These are phyloP conservation scores for Salvia splendens DNA, from an alignment of 257 asterid species.

Conservation along the genomic window DNA sequence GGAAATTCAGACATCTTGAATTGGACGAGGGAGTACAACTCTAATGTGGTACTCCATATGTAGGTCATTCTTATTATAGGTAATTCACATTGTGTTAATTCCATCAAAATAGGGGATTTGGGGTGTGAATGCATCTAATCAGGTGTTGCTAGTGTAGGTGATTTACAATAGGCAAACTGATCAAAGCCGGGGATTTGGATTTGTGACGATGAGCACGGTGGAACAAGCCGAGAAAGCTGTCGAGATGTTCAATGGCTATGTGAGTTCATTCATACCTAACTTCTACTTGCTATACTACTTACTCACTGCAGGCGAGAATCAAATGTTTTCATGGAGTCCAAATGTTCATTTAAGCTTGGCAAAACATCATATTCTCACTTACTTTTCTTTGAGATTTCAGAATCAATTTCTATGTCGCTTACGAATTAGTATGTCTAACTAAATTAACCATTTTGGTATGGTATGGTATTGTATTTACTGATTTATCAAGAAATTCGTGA, in stretches of 20 bases:
- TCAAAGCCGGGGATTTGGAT: conserved; percentile 88
- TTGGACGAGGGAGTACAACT: no score
- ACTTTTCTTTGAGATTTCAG: no score
- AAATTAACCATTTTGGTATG: no score
- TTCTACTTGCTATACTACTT: not conserved
- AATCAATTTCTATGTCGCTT: no score
- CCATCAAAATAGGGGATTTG: not conserved
- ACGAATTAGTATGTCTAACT: no score
- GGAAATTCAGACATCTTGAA: no score
- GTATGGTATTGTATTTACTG: no score
- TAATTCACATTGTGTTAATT: not conserved
- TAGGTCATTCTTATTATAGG: not conserved
- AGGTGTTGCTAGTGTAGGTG: conserved; percentile 49
- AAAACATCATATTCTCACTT: no score
- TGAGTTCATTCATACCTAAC: conserved; percentile 37
- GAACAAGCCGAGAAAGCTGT: conserved; percentile 91
- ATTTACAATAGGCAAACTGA: conserved; percentile 80
- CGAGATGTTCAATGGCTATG: conserved; percentile 63
- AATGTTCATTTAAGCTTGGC: not conserved
- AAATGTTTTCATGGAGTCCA: not conserved
- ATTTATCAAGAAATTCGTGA: no score
- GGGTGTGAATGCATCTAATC: not conserved
- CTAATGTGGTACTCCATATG: no score
- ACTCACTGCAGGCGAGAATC: not conserved
- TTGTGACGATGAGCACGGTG: conserved; percentile 80